phyloP scores from a whole-genome alignment of 164 flowering plant genomes.

The Dillenia turbinata region DNA sequence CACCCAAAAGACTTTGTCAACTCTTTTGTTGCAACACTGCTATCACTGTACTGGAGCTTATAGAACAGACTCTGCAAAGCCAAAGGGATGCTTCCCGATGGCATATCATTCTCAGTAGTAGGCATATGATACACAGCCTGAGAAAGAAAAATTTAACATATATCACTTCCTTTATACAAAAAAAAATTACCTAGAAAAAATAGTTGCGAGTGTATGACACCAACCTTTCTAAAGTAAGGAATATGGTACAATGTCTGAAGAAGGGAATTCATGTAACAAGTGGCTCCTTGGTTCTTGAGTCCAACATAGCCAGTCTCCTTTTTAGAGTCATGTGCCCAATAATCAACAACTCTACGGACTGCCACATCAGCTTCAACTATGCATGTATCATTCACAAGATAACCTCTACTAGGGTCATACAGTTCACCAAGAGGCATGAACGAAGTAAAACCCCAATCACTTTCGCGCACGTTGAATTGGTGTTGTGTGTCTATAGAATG shows the following conservation, averaged over 20 bases:
- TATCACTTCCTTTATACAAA: not conserved
- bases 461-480: constrained; percentile 18
- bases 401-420: constrained; percentile 21
- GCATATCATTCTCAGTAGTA: constrained; percentile 35
- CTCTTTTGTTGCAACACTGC: constrained; percentile 37
- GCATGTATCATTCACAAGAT: constrained; percentile 24
- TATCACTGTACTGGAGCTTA: constrained; percentile 34
- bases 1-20: constrained; percentile 40
- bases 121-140: constrained; percentile 35
- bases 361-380: constrained; percentile 26
- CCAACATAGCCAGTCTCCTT: constrained; percentile 39
- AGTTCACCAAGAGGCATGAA: constrained; percentile 22
- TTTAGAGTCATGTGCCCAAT: constrained; percentile 33
- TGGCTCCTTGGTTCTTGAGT: constrained; percentile 38
- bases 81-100: constrained; percentile 31
- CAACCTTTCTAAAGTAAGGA: constrained; percentile 35
- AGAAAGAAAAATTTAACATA: constrained; percentile 1
- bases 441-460: constrained; percentile 27
- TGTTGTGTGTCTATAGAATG: constrained; percentile 16
- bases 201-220: too few relatives aligned
- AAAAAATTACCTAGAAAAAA: not conserved
- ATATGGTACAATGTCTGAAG: constrained; percentile 33
- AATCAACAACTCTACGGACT: constrained; percentile 24
- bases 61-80: constrained; percentile 35
- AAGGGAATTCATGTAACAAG: constrained; percentile 40